A percentile compares a stretch with the other conserved stretches of the same genome.
phyloP scores from a whole-genome alignment of 2,329 filamentous ascomycete genomes.

The Tolypocladium paradoxum region DNA sequence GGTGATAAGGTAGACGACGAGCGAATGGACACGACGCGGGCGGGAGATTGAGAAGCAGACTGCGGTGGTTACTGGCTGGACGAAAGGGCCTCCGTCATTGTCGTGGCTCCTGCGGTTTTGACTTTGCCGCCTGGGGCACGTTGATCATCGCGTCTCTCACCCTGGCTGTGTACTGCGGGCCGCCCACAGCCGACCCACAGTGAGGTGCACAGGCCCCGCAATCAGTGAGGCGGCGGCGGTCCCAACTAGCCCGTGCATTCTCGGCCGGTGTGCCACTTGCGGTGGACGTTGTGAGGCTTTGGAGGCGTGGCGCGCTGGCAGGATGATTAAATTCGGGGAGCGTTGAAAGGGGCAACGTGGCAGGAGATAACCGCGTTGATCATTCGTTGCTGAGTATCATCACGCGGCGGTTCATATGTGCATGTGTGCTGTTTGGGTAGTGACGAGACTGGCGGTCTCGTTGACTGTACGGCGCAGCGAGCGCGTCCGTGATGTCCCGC shows the following conservation, averaged over 20 bases:
- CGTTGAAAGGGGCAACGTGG: not conserved
- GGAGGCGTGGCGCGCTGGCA: not conserved
- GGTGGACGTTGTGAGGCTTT: not conserved
- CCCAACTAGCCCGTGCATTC: not conserved
- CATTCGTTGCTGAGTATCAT: not conserved
- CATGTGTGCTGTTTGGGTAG: not conserved
- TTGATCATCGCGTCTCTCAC: not conserved
- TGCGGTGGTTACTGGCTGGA: not conserved
- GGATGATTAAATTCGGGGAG: not conserved
- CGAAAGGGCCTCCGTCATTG: too few species aligned
- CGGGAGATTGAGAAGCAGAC: not conserved
- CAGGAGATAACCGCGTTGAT: not conserved
- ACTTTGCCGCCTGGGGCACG: not conserved
- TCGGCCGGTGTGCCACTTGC: not conserved
- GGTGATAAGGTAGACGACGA: not conserved
- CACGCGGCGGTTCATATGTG: not conserved
- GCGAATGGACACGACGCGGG: not conserved
- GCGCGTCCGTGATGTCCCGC: not conserved
- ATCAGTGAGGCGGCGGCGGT: not conserved
- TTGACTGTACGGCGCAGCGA: not conserved
- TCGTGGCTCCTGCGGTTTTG: not conserved
- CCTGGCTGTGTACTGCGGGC: not conserved
- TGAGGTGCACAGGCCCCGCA: not conserved
- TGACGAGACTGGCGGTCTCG: not conserved
- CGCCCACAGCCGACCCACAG: not conserved